Base-by-base conservation (phyloP, 129 eudicot genomes). In the Tagetes erecta region DNA sequence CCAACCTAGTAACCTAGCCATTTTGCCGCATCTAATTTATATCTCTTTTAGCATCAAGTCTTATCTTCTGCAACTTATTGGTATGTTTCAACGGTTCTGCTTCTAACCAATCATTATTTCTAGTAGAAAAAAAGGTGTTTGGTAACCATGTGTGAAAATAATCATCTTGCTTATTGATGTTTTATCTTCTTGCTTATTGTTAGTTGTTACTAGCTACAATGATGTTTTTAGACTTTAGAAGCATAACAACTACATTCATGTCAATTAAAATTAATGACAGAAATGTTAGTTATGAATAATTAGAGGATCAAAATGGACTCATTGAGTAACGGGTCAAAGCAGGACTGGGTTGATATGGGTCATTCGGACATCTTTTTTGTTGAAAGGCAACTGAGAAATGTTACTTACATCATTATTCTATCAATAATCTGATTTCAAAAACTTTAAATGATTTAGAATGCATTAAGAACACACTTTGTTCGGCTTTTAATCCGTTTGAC, bases 51-150 rank as follows among this genome's bases (percentile, higher is more conserved):
- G 30, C 13, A 20, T 20, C 27, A 49, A 59, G 27, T 20, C 37
- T 20, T 68, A 41, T 51, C 37, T 58, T 80, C 20, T 76, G 64
- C 35, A 44, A 59, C 40, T 78, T 73, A 6, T 5, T 47, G 40
- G 51, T 20, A 44, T 70, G 72, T 69, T n/a, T 71, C 27, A 20
- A 20, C 27, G 27, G 27, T 20, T 20, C 27, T 20, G 27, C 27
- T 20, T 20, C 27, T 20, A 20, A 20, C 27, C 27, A 20, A 20
- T 20, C 27, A 20, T 20, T 20, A 20, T 20, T 20, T 20, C 27
- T 20, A 20, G 27, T 20, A 20, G 27, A 20, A 20, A 20, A 20
- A 13, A 27, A 56, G 36, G 12, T 27, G 62, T 6, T 8, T 27
- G 12, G 62, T 20, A 27, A 56, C 62, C 62, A 20, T 6, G 12